Percentiles rank a stretch among this genome's conserved stretches.
phyloP scores from a whole-genome alignment of 257 asterid species.

The Cinchona pubescens region DNA sequence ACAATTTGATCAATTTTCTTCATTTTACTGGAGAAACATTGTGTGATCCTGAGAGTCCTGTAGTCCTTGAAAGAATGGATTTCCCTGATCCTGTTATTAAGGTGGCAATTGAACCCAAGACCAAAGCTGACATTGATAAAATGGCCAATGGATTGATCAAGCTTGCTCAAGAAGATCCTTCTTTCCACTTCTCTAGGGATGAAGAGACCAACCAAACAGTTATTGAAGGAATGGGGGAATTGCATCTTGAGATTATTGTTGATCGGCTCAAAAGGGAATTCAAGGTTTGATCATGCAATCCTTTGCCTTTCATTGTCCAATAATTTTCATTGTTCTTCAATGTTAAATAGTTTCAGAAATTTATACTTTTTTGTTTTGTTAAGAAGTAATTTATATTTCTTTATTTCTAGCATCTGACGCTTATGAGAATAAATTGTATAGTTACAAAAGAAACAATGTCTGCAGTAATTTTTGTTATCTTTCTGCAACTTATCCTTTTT shows the following conservation, averaged over 20 bases:
- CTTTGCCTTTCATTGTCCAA: background rate
- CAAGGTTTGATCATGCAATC: conserved; percentile 49
- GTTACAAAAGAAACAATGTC: background rate
- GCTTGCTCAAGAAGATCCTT: conserved; percentile 98
- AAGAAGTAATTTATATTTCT: background rate
- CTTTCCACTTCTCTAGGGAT: conserved; percentile 95
- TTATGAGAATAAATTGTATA: background rate
- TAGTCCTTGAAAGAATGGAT: conserved; percentile 94
- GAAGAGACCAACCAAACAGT: conserved; percentile 92
- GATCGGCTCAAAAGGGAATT: conserved; percentile 95
- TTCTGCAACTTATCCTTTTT: background rate
- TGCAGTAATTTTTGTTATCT: background rate
- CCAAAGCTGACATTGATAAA: conserved; percentile 92
- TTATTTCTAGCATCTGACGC: background rate
- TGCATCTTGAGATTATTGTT: conserved; percentile 93
- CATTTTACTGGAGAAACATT: conserved; percentile 94
- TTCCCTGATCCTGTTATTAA: conserved; percentile 98
- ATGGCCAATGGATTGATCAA: conserved; percentile 86
- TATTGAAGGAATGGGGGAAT: conserved; percentile 98
- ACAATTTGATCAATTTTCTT: too few relatives aligned
- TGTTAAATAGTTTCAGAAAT: background rate
- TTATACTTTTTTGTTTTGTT: background rate
- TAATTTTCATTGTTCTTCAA: background rate
- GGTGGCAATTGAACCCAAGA: conserved; percentile 97
- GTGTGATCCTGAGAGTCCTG: conserved; percentile 72